Evolutionary conservation across 2,329 filamentous ascomycete genomes (phyloP), one percentile per base, ranked within the genome.

Genomic region (Tolypocladium pustulatum): DNA sequence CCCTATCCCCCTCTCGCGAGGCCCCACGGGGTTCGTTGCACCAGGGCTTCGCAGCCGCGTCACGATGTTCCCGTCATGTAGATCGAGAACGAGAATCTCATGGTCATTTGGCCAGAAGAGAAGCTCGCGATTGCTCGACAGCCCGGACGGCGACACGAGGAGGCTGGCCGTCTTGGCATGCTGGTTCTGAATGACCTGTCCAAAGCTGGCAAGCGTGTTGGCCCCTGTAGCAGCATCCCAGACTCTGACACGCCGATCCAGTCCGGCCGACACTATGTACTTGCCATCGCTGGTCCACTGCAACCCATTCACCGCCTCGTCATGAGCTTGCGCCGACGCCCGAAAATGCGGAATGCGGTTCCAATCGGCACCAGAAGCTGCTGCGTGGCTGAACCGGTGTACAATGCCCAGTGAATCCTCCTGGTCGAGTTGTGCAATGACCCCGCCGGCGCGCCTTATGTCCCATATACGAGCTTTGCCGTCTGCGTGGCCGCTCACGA

Each of bases 161-260:
- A 91, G 83, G 53, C 77, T 79, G 25, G 83, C 76, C 60, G 80
- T 85, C 25, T 81, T 82, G 6, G 87, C 76, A 64, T 81, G 85
- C 63, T 76, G 80, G 69, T 97, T 97, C 65, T 86, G 87, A 46
- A 97, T 80, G 34, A 86, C 80, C 0, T 92, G 89, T 0, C 91
- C 91, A 68, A 97, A 97, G 70, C 88, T 92, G 0, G 89, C 89
- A 7, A 97, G 82, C 0, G 90, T 95, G 71, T 97, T 97, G 22
- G 88, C 88, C 2, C 91, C 91, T 0, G 84, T 90, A 0, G 79
- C 79, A 1, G 89, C 84, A 68, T 96, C 83, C 93, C 93, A 97
- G 1, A 97, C 89, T 5, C 92, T 83, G 62, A 97, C 87, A 10
- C 88, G 84, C 55, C 89, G 81, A 69, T 97, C 94, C 59, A 95